phyloP scores from a whole-genome alignment of 106 monocot genomes.

The Dendrobium nobile region DNA sequence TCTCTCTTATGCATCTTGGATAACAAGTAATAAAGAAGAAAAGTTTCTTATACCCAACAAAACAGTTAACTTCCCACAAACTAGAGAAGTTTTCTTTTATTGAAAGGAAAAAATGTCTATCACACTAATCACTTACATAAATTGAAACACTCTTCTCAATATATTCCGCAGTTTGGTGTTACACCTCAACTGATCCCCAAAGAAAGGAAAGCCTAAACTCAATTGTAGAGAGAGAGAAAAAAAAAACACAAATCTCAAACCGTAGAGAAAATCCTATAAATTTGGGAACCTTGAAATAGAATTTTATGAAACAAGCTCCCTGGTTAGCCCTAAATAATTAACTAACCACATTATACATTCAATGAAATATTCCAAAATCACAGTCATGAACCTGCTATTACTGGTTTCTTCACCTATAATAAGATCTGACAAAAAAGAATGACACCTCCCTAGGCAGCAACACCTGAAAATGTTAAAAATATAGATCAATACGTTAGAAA shows the following conservation, averaged over 20 bases:
- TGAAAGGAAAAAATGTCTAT: conserved; percentile 1
- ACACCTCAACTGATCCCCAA: conserved; percentile 3
- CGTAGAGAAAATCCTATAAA: conserved; percentile 1
- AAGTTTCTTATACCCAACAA: neutral
- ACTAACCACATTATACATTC: conserved; percentile 17
- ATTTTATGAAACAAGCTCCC: conserved; percentile 6
- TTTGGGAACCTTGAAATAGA: neutral
- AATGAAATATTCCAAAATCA: conserved; percentile 16
- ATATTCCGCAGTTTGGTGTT: neutral
- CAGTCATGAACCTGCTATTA: conserved; percentile 29
- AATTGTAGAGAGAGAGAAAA: neutral
- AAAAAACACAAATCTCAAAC: neutral
- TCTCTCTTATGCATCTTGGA: neutral
- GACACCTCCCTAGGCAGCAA: conserved; percentile 18
- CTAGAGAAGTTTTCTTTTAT: neutral
- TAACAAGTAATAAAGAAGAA: neutral
- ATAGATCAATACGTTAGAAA: neutral
- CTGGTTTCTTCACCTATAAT: conserved; percentile 21
- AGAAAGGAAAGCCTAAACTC: conserved; percentile 6
- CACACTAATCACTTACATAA: conserved; percentile 2
- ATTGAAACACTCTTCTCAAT: neutral
- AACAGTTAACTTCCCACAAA: neutral
- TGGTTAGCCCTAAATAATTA: conserved; percentile 19
- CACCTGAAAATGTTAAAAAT: conserved; percentile 10
- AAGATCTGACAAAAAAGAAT: conserved; percentile 18